Conservation (phyloP, 1,284 basidiomycete species). For the Tylopilus sp. region DNA sequence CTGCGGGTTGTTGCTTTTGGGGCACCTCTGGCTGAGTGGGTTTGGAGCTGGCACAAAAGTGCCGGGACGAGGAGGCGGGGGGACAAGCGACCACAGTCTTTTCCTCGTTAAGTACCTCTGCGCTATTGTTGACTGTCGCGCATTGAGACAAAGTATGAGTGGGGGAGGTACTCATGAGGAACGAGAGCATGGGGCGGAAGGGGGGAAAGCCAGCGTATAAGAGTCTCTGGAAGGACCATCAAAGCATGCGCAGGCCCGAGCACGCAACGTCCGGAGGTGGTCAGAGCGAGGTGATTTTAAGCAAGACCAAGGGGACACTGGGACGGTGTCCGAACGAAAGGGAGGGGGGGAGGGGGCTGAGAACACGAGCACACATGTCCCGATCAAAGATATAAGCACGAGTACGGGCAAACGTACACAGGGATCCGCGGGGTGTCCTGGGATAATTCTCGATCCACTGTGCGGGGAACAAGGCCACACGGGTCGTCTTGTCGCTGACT, state of each 20-base stretch:
- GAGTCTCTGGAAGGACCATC: slow-evolving; percentile 15
- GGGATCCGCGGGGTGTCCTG: slow-evolving; percentile 33
- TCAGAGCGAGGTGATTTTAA: slow-evolving; percentile 7
- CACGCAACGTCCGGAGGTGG: slow-evolving; percentile 13
- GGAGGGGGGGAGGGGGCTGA: too few relatives aligned
- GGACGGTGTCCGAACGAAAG: slow-evolving; percentile 11
- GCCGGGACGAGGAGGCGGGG: not conserved
- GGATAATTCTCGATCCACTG: slow-evolving; percentile 25
- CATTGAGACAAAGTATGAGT: slow-evolving; percentile 31
- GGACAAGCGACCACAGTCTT: slow-evolving; percentile 17
- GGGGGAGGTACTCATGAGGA: slow-evolving; percentile 30
- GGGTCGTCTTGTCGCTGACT: slow-evolving; percentile 2
- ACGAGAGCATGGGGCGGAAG: slow-evolving; percentile 1
- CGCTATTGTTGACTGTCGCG: slow-evolving; percentile 32
- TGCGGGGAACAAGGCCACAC: slow-evolving; percentile 31
- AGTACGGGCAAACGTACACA: slow-evolving; percentile 12
- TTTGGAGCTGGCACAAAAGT: not conserved
- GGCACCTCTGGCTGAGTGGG: not conserved
- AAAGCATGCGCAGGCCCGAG: slow-evolving; percentile 7
- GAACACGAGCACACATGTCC: slow-evolving; percentile 8
- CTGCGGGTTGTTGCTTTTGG: slow-evolving; percentile 22
- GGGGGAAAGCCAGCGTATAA: slow-evolving; percentile 25
- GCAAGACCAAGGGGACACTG: slow-evolving; percentile 8
- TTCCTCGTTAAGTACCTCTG: slow-evolving; percentile 22
- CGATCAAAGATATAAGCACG: slow-evolving; percentile 29